Percentiles rank a stretch among this genome's conserved stretches.
Evolutionary conservation across 2,329 filamentous ascomycete genomes (phyloP).

Genomic region (Harringtonia lauricola): DNA sequence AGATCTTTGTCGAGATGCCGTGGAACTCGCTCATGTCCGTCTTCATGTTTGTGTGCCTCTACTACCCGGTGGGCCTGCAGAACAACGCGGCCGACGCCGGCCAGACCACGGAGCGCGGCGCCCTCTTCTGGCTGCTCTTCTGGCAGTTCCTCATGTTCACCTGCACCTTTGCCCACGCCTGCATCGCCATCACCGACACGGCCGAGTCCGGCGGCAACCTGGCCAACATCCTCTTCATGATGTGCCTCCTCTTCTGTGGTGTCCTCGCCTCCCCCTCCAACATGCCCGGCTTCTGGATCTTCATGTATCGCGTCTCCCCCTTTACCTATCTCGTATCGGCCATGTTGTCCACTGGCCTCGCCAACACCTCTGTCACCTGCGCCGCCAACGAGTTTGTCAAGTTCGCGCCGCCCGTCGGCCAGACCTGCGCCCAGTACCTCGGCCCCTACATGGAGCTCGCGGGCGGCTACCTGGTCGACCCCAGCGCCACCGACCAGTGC

Average conservation of each 20-base stretch:
- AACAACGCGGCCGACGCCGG: constrained; percentile 52
- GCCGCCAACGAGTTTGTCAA: constrained; percentile 55
- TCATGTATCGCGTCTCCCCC: constrained; percentile 72
- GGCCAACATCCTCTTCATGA: constrained; percentile 47
- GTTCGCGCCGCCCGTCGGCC: constrained; percentile 47
- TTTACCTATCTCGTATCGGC: constrained; percentile 74
- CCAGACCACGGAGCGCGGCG: constrained; percentile 56
- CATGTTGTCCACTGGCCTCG: constrained; percentile 58
- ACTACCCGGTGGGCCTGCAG: constrained; percentile 73
- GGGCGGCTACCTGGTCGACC: constrained; percentile 43
- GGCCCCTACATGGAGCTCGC: constrained; percentile 29
- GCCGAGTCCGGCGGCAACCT: constrained; percentile 56
- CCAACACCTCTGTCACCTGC: constrained; percentile 54
- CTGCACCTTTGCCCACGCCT: constrained; percentile 61
- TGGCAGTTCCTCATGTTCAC: constrained; percentile 67
- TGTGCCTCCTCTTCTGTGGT: constrained; percentile 47
- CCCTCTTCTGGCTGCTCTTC: constrained; percentile 66
- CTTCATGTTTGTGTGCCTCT: constrained; percentile 57
- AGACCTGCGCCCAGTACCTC: constrained; percentile 52
- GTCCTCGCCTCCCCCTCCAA: constrained; percentile 46
- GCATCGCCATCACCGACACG: constrained; percentile 56
- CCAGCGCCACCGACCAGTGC: constrained; percentile 36
- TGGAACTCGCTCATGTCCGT: constrained; percentile 68
- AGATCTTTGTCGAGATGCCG: constrained; percentile 73
- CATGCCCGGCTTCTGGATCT: constrained; percentile 64